phyloP scores from a whole-genome alignment of 1,139 yeast genomes.

The Pichia cactophila region DNA sequence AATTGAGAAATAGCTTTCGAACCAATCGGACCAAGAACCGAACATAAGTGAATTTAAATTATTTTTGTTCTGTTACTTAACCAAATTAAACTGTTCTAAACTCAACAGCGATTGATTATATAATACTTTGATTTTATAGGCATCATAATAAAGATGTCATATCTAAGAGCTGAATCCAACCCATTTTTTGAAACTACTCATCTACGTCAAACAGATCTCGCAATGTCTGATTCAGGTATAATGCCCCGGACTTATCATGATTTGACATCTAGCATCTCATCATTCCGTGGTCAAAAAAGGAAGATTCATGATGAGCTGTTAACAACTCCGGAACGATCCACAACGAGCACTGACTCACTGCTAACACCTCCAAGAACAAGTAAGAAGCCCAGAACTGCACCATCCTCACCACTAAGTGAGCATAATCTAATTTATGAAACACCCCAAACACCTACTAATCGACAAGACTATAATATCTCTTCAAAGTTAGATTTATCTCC shows the following conservation, averaged over 20 bases:
- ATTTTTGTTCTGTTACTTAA: background rate
- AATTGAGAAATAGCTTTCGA: background rate
- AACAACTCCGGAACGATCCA: conserved; percentile 8
- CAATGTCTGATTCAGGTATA: background rate
- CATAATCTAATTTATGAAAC: conserved; percentile 10
- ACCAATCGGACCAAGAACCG: background rate
- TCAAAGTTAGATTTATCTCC: background rate
- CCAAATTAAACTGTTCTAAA: background rate
- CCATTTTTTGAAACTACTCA: conserved; percentile 7
- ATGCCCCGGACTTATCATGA: conserved; percentile 15
- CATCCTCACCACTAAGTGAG: conserved; percentile 22
- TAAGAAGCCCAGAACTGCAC: conserved; percentile 25
- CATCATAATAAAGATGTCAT: conserved; percentile 1
- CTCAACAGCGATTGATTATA: background rate
- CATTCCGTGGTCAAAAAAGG: conserved; percentile 12
- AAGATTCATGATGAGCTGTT: conserved; percentile 12
- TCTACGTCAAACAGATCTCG: background rate
- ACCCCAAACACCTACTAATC: conserved; percentile 20
- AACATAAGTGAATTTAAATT: background rate
- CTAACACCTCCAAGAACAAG: conserved; percentile 15
- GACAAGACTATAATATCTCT: conserved; percentile 3
- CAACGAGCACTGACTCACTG: background rate
- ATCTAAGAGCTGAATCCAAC: conserved; percentile 3
- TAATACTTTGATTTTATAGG: background rate
- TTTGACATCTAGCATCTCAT: conserved; percentile 3